phyloP scores from a whole-genome alignment of 306 rosid species.

The Cercis canadensis region DNA sequence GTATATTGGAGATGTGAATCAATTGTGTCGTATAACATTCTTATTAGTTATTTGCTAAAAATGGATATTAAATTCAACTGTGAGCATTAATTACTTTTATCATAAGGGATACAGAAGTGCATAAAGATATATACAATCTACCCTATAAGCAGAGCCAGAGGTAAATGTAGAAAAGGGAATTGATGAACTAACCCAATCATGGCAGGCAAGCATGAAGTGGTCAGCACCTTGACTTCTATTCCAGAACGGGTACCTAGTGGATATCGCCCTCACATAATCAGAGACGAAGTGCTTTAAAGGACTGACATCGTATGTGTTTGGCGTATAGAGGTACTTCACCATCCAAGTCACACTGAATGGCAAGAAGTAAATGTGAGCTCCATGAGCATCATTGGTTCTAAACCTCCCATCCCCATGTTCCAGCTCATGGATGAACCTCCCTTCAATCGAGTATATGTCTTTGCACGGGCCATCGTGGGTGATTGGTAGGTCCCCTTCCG shows the following conservation, averaged over 20 bases:
- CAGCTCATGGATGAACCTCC: constrained; percentile 85
- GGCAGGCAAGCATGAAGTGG: constrained; percentile 91
- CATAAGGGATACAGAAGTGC: no score
- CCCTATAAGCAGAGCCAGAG: no score
- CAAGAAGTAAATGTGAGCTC: constrained; percentile 73
- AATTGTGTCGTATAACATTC: no score
- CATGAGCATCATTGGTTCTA: constrained; percentile 60
- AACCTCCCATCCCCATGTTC: constrained; percentile 59
- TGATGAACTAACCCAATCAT: constrained; percentile 80
- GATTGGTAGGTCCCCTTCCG: constrained; percentile 79
- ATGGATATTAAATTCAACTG: no score
- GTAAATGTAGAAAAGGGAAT: background rate
- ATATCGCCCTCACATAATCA: constrained; percentile 68
- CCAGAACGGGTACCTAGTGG: constrained; percentile 78
- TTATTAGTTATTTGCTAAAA: no score
- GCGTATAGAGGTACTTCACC: constrained; percentile 79
- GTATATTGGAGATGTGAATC: no score
- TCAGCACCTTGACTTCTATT: constrained; percentile 83
- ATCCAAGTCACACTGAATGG: constrained; percentile 93
- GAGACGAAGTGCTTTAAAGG: constrained; percentile 66
- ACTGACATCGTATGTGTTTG: constrained; percentile 39
- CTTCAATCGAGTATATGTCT: constrained; percentile 81
- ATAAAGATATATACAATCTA: no score
- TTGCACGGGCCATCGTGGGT: constrained; percentile 85
- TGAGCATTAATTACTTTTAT: no score